These are phyloP conservation scores for Didymella keratinophila DNA, from an alignment of 2,329 filamentous ascomycete genomes.

Conservation along the genomic window DNA sequence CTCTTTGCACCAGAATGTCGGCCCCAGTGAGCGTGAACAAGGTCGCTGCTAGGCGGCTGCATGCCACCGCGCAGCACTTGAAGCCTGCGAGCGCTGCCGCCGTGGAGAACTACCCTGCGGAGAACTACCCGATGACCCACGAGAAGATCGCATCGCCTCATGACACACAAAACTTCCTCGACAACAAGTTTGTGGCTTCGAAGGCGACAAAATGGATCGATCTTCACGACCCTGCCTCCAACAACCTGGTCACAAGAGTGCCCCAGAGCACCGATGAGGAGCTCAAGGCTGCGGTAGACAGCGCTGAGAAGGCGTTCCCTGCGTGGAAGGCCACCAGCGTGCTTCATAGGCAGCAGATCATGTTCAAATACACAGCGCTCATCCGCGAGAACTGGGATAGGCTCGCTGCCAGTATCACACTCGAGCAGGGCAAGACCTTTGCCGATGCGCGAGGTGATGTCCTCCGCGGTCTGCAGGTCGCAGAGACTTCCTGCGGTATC, in stretches of 20 bases:
- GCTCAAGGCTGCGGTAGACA: slow-evolving; percentile 76
- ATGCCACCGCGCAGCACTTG: slow-evolving; percentile 64
- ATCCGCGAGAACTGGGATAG: slow-evolving; percentile 87
- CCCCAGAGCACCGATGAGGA: slow-evolving; percentile 82
- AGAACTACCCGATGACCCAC: slow-evolving; percentile 73
- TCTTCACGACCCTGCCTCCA: slow-evolving; percentile 82
- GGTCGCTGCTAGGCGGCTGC: slow-evolving; percentile 57
- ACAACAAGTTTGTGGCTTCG: slow-evolving; percentile 79
- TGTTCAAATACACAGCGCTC: slow-evolving; percentile 84
- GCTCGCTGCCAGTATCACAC: slow-evolving; percentile 81
- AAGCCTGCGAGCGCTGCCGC: slow-evolving; percentile 58
- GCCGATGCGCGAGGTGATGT: slow-evolving; percentile 84
- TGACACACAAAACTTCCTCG: slow-evolving; percentile 81
- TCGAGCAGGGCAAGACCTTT: slow-evolving; percentile 90
- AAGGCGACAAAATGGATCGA: slow-evolving; percentile 77
- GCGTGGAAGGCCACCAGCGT: slow-evolving; percentile 76
- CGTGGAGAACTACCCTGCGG: slow-evolving; percentile 68
- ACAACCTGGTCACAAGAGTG: slow-evolving; percentile 83
- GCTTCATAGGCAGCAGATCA: slow-evolving; percentile 79
- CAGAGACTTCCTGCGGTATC: slow-evolving; percentile 81
- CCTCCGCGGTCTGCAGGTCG: slow-evolving; percentile 81
- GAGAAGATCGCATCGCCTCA: slow-evolving; percentile 71
- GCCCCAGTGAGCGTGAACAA: slow-evolving; percentile 47
- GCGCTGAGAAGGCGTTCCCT: slow-evolving; percentile 77
- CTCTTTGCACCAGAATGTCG: slow-evolving; percentile 52